Conservation (phyloP, 176 grass and related monocot genomes). For the Elymus sibiricus region DNA sequence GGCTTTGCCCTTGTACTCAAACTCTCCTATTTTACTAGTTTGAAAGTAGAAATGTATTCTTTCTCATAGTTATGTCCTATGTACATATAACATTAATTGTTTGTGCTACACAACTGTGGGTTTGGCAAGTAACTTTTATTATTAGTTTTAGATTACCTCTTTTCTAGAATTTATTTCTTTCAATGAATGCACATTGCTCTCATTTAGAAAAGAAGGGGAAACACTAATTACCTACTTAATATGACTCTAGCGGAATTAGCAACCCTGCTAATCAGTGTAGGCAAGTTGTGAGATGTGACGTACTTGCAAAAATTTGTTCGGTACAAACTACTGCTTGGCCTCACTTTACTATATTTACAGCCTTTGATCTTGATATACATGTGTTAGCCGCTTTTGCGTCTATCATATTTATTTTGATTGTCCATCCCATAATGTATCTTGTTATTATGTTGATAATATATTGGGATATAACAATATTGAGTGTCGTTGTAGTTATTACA, state of each 20-base stretch:
- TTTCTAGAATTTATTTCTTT: background rate
- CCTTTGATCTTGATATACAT: constrained; percentile 2
- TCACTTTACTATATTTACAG: background rate
- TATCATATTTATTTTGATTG: background rate
- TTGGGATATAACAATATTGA: background rate
- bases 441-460: background rate
- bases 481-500: background rate
- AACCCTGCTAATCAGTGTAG: background rate
- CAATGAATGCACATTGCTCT: background rate
- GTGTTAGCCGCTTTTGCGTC: constrained; percentile 14
- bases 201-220: background rate
- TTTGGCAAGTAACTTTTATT: background rate
- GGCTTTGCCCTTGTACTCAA: background rate
- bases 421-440: background rate
- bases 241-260: background rate
- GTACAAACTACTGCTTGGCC: background rate
- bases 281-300: background rate
- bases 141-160: background rate
- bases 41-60: background rate
- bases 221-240: background rate
- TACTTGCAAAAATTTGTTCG: constrained; percentile 4
- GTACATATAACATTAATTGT: background rate
- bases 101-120: background rate
- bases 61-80: background rate
- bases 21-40: background rate